Evolutionary conservation across 2,329 filamentous ascomycete genomes (phyloP).

Genomic region (Apiospora marii): DNA sequence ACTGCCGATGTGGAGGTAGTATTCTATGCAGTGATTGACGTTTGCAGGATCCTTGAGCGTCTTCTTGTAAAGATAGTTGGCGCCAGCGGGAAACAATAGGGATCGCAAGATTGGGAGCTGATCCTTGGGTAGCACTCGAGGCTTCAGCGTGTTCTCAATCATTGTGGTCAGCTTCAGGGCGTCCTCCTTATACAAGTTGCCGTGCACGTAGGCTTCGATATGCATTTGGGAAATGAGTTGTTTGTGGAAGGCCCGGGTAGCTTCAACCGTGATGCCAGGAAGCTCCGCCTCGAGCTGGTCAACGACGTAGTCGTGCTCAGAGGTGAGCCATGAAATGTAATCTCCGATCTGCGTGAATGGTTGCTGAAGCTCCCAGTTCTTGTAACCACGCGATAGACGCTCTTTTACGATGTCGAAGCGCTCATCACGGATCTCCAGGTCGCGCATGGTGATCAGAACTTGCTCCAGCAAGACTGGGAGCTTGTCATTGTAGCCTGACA

Average conservation of each 20-base stretch:
- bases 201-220: conserved; percentile 87
- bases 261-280: conserved; percentile 74
- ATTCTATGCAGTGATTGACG: conserved; percentile 86
- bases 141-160: conserved; percentile 79
- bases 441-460: conserved; percentile 82
- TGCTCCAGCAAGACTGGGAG: conserved; percentile 89
- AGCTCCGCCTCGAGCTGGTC: conserved; percentile 83
- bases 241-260: conserved; percentile 79
- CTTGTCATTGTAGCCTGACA: conserved; percentile 97
- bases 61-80: conserved; percentile 85
- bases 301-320: conserved; percentile 78
- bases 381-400: conserved; percentile 75
- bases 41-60: conserved; percentile 86
- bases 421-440: conserved; percentile 84
- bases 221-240: conserved; percentile 84
- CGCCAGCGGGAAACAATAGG: conserved; percentile 78
- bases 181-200: conserved; percentile 94
- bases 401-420: conserved; percentile 94
- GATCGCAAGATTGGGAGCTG: conserved; percentile 85
- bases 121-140: conserved; percentile 73
- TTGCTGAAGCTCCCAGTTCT: conserved; percentile 87
- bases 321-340: conserved; percentile 81
- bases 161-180: conserved; percentile 83
- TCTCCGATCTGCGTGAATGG: conserved; percentile 89
- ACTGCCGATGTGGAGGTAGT: conserved; percentile 75